Conservation (phyloP, 768 basidiomycete genomes). For the Lactarius sp. region DNA sequence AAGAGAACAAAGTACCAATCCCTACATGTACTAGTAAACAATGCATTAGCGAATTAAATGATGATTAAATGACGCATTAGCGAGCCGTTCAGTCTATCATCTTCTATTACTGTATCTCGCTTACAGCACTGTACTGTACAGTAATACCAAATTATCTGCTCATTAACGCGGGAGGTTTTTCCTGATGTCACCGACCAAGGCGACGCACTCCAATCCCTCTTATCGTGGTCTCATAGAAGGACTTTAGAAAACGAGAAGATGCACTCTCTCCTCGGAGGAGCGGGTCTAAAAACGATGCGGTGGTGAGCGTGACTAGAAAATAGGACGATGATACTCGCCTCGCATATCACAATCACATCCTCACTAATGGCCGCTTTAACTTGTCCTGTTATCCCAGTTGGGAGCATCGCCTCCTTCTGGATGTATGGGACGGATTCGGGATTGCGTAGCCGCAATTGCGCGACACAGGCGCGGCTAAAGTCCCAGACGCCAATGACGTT, state of each 20-base stretch:
- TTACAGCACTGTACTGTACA: no score
- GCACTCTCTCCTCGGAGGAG: background rate
- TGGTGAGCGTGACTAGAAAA: background rate
- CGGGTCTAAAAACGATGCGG: background rate
- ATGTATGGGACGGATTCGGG: background rate
- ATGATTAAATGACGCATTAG: no score
- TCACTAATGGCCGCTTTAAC: conserved; percentile 7
- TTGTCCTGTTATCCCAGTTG: background rate
- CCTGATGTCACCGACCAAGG: background rate
- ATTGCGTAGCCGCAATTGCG: background rate
- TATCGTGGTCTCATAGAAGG: background rate
- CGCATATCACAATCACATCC: conserved; percentile 15
- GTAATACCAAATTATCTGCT: no score
- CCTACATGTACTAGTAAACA: no score
- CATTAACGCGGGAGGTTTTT: no score
- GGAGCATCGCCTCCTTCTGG: background rate
- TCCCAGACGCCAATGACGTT: background rate
- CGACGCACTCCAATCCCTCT: background rate
- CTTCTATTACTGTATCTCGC: no score
- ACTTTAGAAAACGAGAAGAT: conserved; percentile 14
- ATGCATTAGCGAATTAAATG: no score
- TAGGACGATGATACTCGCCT: conserved; percentile 2
- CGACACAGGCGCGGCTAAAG: background rate
- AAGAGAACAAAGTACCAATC: no score
- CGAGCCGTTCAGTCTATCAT: no score